These are phyloP conservation scores for Atalantia buxifolia DNA, from an alignment of 345 rosid genomes.

Conservation along the genomic window DNA sequence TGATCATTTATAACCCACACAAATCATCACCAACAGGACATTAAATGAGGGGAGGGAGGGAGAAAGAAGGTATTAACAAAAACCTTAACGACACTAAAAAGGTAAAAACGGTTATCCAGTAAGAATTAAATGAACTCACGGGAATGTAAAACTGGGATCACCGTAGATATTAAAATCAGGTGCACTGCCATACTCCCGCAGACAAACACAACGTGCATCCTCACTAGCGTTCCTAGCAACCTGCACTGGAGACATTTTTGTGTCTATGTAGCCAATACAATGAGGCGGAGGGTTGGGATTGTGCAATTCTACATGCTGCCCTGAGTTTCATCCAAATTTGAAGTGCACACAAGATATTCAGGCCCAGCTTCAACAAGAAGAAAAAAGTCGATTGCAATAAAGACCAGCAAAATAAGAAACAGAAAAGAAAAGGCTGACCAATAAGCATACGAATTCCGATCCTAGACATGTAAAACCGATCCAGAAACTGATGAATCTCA, in stretches of 20 bases:
- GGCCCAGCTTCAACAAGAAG: background rate
- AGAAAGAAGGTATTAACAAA: background rate
- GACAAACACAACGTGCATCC: slow-evolving; percentile 83
- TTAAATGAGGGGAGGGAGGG: background rate
- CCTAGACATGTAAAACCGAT: slow-evolving; percentile 91
- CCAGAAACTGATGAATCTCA: slow-evolving; percentile 92
- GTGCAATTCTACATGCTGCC: slow-evolving; percentile 99
- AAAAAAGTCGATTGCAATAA: background rate
- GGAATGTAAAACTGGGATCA: slow-evolving; percentile 87
- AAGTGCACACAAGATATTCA: background rate
- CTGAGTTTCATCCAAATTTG: slow-evolving; percentile 47
- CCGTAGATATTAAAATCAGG: slow-evolving; percentile 81
- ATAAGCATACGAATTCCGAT: slow-evolving; percentile 95
- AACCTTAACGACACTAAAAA: background rate
- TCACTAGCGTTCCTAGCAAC: slow-evolving; percentile 85
- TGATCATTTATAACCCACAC: background rate
- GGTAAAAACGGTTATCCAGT: background rate
- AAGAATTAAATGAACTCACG: slow-evolving; percentile 47
- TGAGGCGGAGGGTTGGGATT: slow-evolving; percentile 85
- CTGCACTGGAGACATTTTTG: slow-evolving; percentile 94
- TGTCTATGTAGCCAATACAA: slow-evolving; percentile 81
- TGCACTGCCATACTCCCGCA: slow-evolving; percentile 86
- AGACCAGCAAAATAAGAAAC: background rate
- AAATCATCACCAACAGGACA: background rate
- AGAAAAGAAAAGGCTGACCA: slow-evolving; percentile 40